phyloP scores from a whole-genome alignment of 2,329 filamentous ascomycete genomes.

The Hansfordia pulvinata region DNA sequence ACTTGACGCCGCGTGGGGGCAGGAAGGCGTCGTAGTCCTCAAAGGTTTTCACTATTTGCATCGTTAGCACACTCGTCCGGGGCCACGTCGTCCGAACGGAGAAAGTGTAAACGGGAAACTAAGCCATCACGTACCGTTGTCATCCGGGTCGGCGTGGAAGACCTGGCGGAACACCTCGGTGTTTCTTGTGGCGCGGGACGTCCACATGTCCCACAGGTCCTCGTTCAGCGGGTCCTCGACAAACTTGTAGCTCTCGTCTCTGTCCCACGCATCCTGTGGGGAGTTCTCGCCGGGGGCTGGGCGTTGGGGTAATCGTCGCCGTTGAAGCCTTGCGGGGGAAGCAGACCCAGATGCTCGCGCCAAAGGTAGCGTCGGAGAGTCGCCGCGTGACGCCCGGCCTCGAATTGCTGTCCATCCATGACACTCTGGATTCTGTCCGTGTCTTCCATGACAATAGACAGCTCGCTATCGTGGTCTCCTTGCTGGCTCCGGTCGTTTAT shows the following conservation, averaged over 20 bases:
- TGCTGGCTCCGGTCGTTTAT: constrained; percentile 84
- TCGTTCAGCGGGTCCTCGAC: constrained; percentile 61
- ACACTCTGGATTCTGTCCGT: constrained; percentile 52
- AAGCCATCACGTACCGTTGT: constrained; percentile 44
- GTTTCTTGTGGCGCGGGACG: constrained; percentile 51
- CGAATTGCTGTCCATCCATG: constrained; percentile 69
- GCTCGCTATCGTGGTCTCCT: constrained; percentile 80
- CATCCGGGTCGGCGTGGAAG: constrained; percentile 82
- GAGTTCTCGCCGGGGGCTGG: constrained; percentile 50
- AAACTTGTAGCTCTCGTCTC: constrained; percentile 47
- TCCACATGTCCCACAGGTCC: constrained; percentile 58
- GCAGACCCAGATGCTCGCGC: constrained; percentile 79
- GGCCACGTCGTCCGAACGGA: constrained; percentile 1
- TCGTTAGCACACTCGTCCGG: constrained; percentile 4
- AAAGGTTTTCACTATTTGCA: constrained; percentile 59
- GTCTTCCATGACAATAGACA: constrained; percentile 84
- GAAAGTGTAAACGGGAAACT: background rate
- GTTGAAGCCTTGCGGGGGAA: constrained; percentile 60
- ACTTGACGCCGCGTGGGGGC: constrained; percentile 54
- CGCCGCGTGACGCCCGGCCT: constrained; percentile 69
- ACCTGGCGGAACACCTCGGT: constrained; percentile 65
- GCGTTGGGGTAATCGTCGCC: constrained; percentile 57
- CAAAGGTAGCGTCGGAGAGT: constrained; percentile 73
- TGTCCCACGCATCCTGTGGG: constrained; percentile 48
- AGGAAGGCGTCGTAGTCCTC: constrained; percentile 78